A percentile compares a stretch with the other conserved stretches of the same genome.
These are phyloP conservation scores for Leccinum barrowsii DNA, from an alignment of 768 basidiomycete genomes.

Conservation along the genomic window DNA sequence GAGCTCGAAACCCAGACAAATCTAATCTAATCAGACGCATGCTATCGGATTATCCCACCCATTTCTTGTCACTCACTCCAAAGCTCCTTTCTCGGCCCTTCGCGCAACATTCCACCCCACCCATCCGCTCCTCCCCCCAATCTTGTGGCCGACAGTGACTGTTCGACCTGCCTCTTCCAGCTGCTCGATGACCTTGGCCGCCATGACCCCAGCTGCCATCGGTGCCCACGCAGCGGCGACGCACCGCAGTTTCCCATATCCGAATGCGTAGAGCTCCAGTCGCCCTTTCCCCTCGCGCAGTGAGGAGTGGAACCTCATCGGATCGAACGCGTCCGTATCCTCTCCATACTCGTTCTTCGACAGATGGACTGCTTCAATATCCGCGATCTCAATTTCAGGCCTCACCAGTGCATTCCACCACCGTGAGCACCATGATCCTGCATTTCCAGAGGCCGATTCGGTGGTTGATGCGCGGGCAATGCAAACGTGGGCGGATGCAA, in stretches of 20 bases:
- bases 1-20: not conserved
- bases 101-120: conserved; percentile 32
- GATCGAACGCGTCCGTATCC: conserved; percentile 42
- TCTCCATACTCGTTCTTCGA: conserved; percentile 22
- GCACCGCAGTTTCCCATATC: conserved; percentile 36
- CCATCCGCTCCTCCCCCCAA: conserved; percentile 50
- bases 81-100: conserved; percentile 14
- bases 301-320: conserved; percentile 37
- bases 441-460: not conserved
- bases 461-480: conserved; percentile 17
- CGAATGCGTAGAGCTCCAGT: conserved; percentile 42
- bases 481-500: conserved; percentile 27
- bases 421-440: not conserved
- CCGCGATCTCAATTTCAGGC: conserved; percentile 21
- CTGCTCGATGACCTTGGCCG: conserved; percentile 39
- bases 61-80: not conserved
- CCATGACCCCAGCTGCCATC: conserved; percentile 47
- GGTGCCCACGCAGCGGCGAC: conserved; percentile 55
- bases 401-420: conserved; percentile 14
- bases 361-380: conserved; percentile 19
- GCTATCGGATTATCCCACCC: no score
- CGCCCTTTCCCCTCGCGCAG: conserved; percentile 10
- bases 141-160: conserved; percentile 9
- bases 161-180: conserved; percentile 24
- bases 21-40: no score